phyloP scores from a whole-genome alignment of 768 basidiomycete species.

The Pleurotus giganteus region DNA sequence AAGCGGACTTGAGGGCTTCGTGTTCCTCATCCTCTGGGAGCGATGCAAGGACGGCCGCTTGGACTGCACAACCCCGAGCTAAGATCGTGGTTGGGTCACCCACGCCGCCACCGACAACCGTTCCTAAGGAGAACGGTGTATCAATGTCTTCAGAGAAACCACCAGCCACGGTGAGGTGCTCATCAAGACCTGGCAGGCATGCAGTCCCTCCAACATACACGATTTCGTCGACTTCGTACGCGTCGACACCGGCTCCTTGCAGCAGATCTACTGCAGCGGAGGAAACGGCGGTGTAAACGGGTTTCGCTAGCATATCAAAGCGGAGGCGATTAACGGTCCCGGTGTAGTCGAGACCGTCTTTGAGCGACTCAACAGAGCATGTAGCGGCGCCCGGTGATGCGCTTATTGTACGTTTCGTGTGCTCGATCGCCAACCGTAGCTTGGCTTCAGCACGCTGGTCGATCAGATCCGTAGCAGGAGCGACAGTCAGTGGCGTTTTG shows the following conservation, averaged over 20 bases:
- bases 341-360: constrained; percentile 90
- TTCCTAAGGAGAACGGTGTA: constrained; percentile 65
- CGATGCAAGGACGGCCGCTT: constrained; percentile 59
- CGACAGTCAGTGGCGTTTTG: constrained; percentile 67
- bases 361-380: constrained; percentile 90
- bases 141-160: constrained; percentile 62
- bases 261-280: constrained; percentile 53
- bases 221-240: constrained; percentile 72
- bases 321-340: constrained; percentile 56
- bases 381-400: constrained; percentile 87
- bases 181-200: constrained; percentile 72
- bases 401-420: constrained; percentile 90
- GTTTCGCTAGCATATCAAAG: constrained; percentile 60
- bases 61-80: constrained; percentile 73
- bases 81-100: constrained; percentile 80
- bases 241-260: constrained; percentile 48
- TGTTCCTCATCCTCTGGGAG: constrained; percentile 47
- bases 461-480: constrained; percentile 50
- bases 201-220: constrained; percentile 79
- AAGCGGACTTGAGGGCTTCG: constrained; percentile 49
- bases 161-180: constrained; percentile 40
- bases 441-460: constrained; percentile 92
- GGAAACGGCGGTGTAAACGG: constrained; percentile 59
- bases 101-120: constrained; percentile 66
- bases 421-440: constrained; percentile 87